Percentiles rank a stretch among this genome's conserved stretches.
Evolutionary conservation across 805 yeast species (phyloP).

Genomic region (Saccharomycopsis microspora): DNA sequence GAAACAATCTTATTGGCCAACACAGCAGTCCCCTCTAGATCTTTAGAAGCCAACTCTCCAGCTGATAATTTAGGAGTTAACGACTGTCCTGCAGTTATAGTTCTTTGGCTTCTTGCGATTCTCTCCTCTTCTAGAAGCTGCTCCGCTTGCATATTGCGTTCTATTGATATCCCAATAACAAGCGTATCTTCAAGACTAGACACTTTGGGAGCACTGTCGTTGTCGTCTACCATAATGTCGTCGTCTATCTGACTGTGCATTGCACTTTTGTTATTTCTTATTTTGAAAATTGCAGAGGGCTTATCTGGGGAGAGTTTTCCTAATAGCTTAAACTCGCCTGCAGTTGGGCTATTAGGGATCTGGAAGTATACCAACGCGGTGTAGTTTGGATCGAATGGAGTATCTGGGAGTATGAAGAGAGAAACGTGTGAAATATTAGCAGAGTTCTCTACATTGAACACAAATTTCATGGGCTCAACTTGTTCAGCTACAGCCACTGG

Average conservation of each 20-base stretch:
- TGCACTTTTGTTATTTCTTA: conserved; percentile 34
- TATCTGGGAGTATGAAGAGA: conserved; percentile 75
- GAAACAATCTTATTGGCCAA: conserved; percentile 82
- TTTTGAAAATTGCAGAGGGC: conserved; percentile 86
- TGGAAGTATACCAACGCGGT: conserved; percentile 88
- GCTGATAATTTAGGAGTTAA: background rate
- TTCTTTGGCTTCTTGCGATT: conserved; percentile 16
- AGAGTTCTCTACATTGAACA: conserved; percentile 51
- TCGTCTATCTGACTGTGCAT: conserved; percentile 29
- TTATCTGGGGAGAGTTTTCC: conserved; percentile 55
- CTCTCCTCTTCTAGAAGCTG: conserved; percentile 38
- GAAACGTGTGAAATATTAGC: conserved; percentile 67
- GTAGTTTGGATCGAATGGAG: conserved; percentile 54
- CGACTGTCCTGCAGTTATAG: background rate
- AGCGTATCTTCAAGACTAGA: conserved; percentile 23
- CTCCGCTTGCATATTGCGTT: conserved; percentile 60
- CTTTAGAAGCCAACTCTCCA: background rate
- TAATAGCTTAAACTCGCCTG: conserved; percentile 45
- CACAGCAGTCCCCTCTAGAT: conserved; percentile 22
- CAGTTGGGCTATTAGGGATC: conserved; percentile 41
- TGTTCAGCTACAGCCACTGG: conserved; percentile 41
- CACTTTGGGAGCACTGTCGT: conserved; percentile 18
- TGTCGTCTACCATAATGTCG: conserved; percentile 22
- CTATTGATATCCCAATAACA: conserved; percentile 82
- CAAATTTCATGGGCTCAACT: conserved; percentile 57